Evolutionary conservation across 495 filamentous ascomycete species (phyloP).

Genomic region (Xylaria nigripes): DNA sequence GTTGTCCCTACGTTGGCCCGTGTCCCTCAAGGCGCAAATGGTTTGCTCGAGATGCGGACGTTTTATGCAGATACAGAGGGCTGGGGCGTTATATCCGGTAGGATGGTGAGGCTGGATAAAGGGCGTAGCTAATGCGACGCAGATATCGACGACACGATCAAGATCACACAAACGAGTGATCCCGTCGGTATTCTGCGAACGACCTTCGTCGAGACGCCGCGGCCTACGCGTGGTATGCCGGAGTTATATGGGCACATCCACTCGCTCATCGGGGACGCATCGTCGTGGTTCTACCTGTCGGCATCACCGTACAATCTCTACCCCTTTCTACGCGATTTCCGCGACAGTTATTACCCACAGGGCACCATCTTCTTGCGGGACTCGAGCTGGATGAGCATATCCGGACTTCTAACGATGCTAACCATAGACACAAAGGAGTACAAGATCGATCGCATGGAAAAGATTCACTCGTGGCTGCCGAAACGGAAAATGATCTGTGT

Average conservation of each 20-base stretch:
- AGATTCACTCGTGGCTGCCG: slow-evolving; percentile 69
- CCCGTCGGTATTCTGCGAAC: slow-evolving; percentile 70
- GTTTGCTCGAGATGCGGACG: slow-evolving; percentile 52
- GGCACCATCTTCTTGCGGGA: slow-evolving; percentile 82
- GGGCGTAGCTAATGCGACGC: slow-evolving; percentile 3
- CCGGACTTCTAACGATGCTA: slow-evolving; percentile 68
- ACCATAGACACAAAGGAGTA: slow-evolving; percentile 79
- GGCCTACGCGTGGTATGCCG: slow-evolving; percentile 72
- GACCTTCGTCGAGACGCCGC: slow-evolving; percentile 72
- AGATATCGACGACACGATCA: slow-evolving; percentile 96
- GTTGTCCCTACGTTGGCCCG: slow-evolving; percentile 38
- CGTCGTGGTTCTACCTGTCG: slow-evolving; percentile 87
- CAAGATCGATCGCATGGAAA: slow-evolving; percentile 72
- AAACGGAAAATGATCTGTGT: slow-evolving; percentile 70
- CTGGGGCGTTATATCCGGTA: slow-evolving; percentile 78
- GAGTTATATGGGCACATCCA: slow-evolving; percentile 65
- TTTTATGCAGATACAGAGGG: slow-evolving; percentile 68
- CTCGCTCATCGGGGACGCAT: slow-evolving; percentile 41
- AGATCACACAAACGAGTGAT: slow-evolving; percentile 73
- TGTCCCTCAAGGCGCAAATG: slow-evolving; percentile 39
- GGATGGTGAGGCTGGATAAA: neutral
- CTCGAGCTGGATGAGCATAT: slow-evolving; percentile 77
- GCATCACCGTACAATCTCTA: slow-evolving; percentile 94
- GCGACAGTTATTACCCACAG: slow-evolving; percentile 58
- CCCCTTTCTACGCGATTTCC: slow-evolving; percentile 70